A percentile compares a stretch with the other conserved stretches of the same genome.
These are phyloP conservation scores for Skeletonema potamos DNA, from an alignment of 108 stramenopile genomes.

Conservation along the genomic window DNA sequence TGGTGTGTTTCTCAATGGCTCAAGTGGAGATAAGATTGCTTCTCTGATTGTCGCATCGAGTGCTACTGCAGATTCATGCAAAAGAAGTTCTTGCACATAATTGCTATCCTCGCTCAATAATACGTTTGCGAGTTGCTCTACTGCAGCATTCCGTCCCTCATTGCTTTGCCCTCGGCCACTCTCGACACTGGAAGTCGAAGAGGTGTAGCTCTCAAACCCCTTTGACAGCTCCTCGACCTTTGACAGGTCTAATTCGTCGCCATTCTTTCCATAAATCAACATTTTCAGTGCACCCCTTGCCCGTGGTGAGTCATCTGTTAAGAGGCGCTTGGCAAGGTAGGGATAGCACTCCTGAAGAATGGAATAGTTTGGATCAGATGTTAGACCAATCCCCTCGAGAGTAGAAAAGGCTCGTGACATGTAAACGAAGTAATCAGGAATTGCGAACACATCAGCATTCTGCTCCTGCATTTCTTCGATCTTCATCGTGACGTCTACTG, in stretches of 20 bases:
- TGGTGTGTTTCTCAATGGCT: slow-evolving; percentile 20
- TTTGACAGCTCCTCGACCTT: slow-evolving; percentile 55
- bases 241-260: slow-evolving; percentile 32
- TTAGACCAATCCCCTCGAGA: slow-evolving; percentile 74
- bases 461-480: slow-evolving; percentile 59
- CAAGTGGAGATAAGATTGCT: slow-evolving; percentile 24
- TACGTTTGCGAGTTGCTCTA: slow-evolving; percentile 44
- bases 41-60: slow-evolving; percentile 47
- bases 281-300: slow-evolving; percentile 55
- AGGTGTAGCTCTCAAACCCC: slow-evolving; percentile 61
- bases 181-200: slow-evolving; percentile 43
- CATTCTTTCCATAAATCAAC: slow-evolving; percentile 50
- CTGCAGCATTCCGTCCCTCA: slow-evolving; percentile 34
- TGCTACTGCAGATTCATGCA: slow-evolving; percentile 43
- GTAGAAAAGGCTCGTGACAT: slow-evolving; percentile 68
- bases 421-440: slow-evolving; percentile 68
- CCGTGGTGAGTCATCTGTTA: slow-evolving; percentile 62
- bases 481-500: slow-evolving; percentile 42
- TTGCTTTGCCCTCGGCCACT: slow-evolving; percentile 21
- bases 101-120: slow-evolving; percentile 43
- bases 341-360: slow-evolving; percentile 66
- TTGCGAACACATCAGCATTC: slow-evolving; percentile 58
- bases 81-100: slow-evolving; percentile 48
- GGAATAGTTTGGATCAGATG: slow-evolving; percentile 53
- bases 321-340: slow-evolving; percentile 59